A percentile compares a stretch with the other conserved stretches of the same genome.
Conservation (phyloP, 768 basidiomycete species). For the Neoboletus subvelutipes region DNA sequence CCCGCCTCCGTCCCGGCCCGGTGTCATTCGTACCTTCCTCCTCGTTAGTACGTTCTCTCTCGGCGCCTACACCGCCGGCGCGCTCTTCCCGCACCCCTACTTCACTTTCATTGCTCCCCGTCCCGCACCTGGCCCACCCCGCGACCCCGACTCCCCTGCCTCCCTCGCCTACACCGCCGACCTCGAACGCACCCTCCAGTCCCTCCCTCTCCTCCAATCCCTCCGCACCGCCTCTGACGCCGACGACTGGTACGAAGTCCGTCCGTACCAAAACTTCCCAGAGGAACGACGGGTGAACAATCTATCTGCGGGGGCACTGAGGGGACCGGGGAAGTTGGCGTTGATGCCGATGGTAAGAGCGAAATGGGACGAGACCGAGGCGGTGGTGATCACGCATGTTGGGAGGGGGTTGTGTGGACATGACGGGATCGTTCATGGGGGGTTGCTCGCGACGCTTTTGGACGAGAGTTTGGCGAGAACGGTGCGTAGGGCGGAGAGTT, state of each 20-base stretch:
- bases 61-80: slow-evolving; percentile 49
- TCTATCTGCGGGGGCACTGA: slow-evolving; percentile 80
- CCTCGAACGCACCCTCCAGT: slow-evolving; percentile 69
- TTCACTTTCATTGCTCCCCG: slow-evolving; percentile 73
- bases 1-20: neutral
- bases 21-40: slow-evolving; percentile 15
- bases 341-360: slow-evolving; percentile 75
- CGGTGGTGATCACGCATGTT: slow-evolving; percentile 70
- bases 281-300: slow-evolving; percentile 78
- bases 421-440: slow-evolving; percentile 94
- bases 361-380: slow-evolving; percentile 73
- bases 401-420: slow-evolving; percentile 89
- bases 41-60: slow-evolving; percentile 24
- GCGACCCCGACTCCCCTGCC: slow-evolving; percentile 51
- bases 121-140: slow-evolving; percentile 67
- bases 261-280: slow-evolving; percentile 70
- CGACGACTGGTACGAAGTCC: slow-evolving; percentile 70
- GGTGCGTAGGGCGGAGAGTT: slow-evolving; percentile 42
- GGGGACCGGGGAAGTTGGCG: slow-evolving; percentile 85
- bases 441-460: slow-evolving; percentile 83
- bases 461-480: slow-evolving; percentile 84
- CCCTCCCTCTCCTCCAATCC: slow-evolving; percentile 55
- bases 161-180: slow-evolving; percentile 54
- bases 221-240: slow-evolving; percentile 51
- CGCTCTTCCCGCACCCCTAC: slow-evolving; percentile 68